phyloP scores from a whole-genome alignment of 1,284 basidiomycete genomes.

The Trametes versicolor region DNA sequence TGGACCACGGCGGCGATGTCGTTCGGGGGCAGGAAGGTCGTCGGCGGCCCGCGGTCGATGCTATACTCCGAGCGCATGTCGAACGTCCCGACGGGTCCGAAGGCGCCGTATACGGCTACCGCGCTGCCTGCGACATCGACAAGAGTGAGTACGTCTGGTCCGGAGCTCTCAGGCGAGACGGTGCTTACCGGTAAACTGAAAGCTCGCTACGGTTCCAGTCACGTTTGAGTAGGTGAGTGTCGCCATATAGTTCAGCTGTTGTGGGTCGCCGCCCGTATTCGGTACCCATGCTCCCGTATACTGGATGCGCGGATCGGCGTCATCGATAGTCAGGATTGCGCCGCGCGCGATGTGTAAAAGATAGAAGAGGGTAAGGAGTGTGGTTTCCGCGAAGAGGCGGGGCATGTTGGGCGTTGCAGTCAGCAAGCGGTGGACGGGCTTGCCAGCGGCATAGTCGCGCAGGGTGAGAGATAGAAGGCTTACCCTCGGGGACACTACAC shows the following conservation, averaged over 20 bases:
- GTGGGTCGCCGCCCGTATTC: not conserved
- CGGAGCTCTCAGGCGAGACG: not conserved
- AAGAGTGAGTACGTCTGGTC: not conserved
- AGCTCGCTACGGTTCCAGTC: not conserved
- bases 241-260: constrained; percentile 2
- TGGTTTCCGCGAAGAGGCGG: not conserved
- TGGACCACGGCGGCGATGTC: not conserved
- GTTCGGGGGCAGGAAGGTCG: constrained; percentile 2
- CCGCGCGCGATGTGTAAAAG: not conserved
- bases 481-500: not conserved
- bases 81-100: constrained; percentile 3
- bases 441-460: not conserved
- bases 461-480: not conserved
- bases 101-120: constrained; percentile 1
- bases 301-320: not conserved
- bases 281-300: not conserved
- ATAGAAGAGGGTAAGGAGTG: not conserved
- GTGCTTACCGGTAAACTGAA: not conserved
- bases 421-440: not conserved
- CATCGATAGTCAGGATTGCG: not conserved
- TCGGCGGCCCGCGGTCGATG: not conserved
- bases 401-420: not conserved
- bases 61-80: constrained; percentile 3
- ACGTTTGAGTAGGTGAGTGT: constrained; percentile 1
- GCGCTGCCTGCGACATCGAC: not conserved